Base-by-base conservation (phyloP, 192 early-diverging fungal genomes). In the Oehlia diaphana region DNA sequence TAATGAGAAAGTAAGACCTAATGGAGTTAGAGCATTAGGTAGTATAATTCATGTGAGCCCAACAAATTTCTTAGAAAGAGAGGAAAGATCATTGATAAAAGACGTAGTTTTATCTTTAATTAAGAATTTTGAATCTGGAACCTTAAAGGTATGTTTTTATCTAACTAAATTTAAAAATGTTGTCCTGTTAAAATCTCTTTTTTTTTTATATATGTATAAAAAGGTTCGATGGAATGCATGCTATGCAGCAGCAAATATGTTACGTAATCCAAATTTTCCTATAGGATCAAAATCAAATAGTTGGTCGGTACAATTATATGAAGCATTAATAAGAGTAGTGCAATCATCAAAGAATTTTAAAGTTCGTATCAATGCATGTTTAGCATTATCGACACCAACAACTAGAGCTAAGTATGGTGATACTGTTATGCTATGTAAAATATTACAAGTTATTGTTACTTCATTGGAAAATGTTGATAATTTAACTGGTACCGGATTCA, bases 221-320 rank as follows among this genome's bases (percentile, higher is more conserved):
- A 68, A 94, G 92, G 85, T 87, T 19, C 88, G 94, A 9, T 95
- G 93, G 94, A 95, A 95, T 81, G 92, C 93, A 1, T 93, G 93
- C 83, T 86, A 94, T 78, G 90, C 91, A 2, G 84, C 92, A 33
- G 81, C 84, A 53, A 92, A 92, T 72, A 86, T 92, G n/a, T 82
- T 95, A 4, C 63, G 78, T 2, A 88, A 88, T 58, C 42, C 81
- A 14, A 66, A 83, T 35, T 87, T 92, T 74, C 93, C 91, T 21
- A 85, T 93, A n/a, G 87, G 87, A 4, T 74, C 80, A 28, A 82
- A 81, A 13, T 64, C 77, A 12, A 82, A 83, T 1, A 81, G 81
- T 13, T 92, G 89, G 85, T 91, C 90, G 19, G 28, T 50, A 0
- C 42, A 62, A 33, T 79, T 95, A 16, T 92, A 89, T 77, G 81